Evolutionary conservation across 495 filamentous ascomycete species (phyloP), one percentile per base, ranked within the genome.

Genomic region (Tuber calosporum): DNA sequence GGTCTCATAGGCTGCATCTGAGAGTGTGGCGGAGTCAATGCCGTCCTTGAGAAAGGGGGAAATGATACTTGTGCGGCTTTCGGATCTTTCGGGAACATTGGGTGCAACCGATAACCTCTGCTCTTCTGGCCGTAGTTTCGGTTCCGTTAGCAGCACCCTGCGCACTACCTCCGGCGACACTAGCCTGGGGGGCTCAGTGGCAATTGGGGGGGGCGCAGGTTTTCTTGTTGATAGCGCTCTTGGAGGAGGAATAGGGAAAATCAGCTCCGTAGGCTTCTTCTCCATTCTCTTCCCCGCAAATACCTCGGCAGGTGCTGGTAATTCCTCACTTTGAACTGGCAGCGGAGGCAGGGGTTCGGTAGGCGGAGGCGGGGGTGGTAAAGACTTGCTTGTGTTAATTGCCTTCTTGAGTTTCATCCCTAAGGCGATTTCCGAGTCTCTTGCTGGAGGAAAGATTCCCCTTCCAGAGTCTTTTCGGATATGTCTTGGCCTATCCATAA

Each of bases 371-470:
- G 40, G 36, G n/a, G 39, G 26, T 40, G 38, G 30, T 22, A 66
- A 77, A 53, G 30, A 30, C 53, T 62, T 62, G 53, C 53, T 62
- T 62, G 53, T 62, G 34, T 62, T 62, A 19, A 62, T 26, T 1
- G 53, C 45, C 19, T 73, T 78, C 37, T 77, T 78, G 20, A 77
- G 73, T 66, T 68, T 72, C 76, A 78, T 78, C 68, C 73, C 75
- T 26, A 69, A 75, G 36, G 38, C 42, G 39, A 78, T 62, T 22
- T 67, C 75, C 30, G 41, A 77, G 30, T 78, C 76, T 22, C 75
- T 77, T 34, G 72, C 73, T 58, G 74, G 74, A 38, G 75, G 76
- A 69, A 78, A 78, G 41, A 78, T 77, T 2, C 76, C 76, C 39
- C 76, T 78, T 22, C 73, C 76, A 0, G 43, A 38, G 45, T 69